Percentiles rank a stretch among this genome's conserved stretches.
Conservation (phyloP, 805 yeast species). For the Ogataea minuta region DNA sequence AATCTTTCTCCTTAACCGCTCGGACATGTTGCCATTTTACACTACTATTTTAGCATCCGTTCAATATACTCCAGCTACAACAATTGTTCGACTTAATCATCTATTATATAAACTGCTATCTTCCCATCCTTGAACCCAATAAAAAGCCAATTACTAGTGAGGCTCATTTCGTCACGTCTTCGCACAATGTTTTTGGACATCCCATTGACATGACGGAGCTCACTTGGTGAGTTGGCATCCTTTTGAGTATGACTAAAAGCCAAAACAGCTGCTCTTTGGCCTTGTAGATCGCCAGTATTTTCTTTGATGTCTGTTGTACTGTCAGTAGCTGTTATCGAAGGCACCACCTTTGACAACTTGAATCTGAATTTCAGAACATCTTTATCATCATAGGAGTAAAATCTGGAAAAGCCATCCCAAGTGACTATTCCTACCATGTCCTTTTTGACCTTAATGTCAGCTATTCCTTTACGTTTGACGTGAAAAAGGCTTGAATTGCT, state of each 20-base stretch:
- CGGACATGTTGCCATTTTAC: conserved; percentile 25
- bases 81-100: background rate
- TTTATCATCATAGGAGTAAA: conserved; percentile 28
- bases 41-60: too few relatives aligned
- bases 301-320: conserved; percentile 10
- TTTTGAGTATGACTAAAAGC: conserved; percentile 25
- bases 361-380: conserved; percentile 20
- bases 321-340: conserved; percentile 24
- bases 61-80: background rate
- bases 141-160: conserved; percentile 28
- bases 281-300: conserved; percentile 14
- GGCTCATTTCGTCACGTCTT: conserved; percentile 27
- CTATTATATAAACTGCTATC: conserved; percentile 23
- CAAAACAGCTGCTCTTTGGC: conserved; percentile 23
- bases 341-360: conserved; percentile 27
- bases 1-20: conserved; percentile 32
- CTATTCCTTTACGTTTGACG: conserved; percentile 39
- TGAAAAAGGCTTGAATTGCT: conserved; percentile 5
- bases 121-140: conserved; percentile 36
- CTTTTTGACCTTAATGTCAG: conserved; percentile 27
- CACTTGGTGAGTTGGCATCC: conserved; percentile 10
- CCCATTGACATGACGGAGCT: conserved; percentile 30
- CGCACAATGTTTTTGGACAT: conserved; percentile 32
- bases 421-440: conserved; percentile 38
- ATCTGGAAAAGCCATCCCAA: conserved; percentile 52